phyloP scores from a whole-genome alignment of 2,329 filamentous ascomycete species.

The Beauveria pseudobassiana region DNA sequence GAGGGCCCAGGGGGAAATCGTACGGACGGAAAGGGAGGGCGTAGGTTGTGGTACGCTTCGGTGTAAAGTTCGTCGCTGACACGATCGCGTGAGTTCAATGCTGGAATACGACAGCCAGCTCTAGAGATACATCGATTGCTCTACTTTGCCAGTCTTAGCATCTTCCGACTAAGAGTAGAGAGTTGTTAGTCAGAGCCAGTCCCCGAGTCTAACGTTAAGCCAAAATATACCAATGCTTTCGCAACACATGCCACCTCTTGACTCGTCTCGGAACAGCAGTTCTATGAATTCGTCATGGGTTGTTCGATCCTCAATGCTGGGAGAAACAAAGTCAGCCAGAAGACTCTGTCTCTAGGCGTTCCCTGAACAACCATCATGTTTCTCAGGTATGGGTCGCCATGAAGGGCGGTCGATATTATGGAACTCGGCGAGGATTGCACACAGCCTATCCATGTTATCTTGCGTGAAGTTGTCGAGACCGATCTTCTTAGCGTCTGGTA shows the following conservation, averaged over 20 bases:
- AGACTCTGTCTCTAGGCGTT: background rate
- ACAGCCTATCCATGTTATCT: background rate
- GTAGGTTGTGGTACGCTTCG: background rate
- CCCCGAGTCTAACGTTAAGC: background rate
- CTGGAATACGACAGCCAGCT: background rate
- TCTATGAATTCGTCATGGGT: background rate
- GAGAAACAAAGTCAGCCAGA: background rate
- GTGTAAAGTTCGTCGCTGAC: background rate
- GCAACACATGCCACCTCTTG: background rate
- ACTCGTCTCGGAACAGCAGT: background rate
- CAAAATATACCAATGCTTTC: background rate
- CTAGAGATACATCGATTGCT: background rate
- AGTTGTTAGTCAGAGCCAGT: background rate
- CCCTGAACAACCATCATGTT: conserved; percentile 3
- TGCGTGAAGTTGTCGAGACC: background rate
- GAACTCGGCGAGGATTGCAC: background rate
- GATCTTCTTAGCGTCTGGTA: background rate
- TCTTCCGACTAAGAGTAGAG: background rate
- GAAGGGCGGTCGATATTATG: background rate
- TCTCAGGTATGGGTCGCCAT: background rate
- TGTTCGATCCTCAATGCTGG: background rate
- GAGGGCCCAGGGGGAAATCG: background rate
- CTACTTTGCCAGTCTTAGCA: background rate
- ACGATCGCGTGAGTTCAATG: background rate
- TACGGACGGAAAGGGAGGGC: background rate